Evolutionary conservation across 2,329 filamentous ascomycete species (phyloP).

Genomic region (Pseudocercospora fuligena): DNA sequence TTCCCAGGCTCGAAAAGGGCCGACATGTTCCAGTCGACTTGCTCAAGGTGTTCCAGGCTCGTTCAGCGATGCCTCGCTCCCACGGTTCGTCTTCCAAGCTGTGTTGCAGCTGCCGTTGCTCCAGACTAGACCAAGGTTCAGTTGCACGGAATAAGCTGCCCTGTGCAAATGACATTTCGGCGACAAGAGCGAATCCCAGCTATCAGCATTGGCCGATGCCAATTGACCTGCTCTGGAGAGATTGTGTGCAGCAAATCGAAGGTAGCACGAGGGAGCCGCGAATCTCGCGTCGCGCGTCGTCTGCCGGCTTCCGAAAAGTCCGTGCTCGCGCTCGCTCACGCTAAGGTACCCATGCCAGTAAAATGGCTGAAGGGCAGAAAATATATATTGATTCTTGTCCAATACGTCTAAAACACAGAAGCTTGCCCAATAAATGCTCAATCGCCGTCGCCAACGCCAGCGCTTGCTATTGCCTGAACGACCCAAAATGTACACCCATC

Average conservation of each 20-base stretch:
- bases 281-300: background rate
- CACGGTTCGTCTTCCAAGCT: too few relatives aligned
- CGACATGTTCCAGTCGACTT: background rate
- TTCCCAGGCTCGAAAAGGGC: background rate
- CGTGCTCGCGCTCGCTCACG: background rate
- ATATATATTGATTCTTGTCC: background rate
- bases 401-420: background rate
- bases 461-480: background rate
- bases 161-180: background rate
- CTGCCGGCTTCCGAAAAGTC: background rate
- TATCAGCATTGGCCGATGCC: too few relatives aligned
- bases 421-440: background rate
- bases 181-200: background rate
- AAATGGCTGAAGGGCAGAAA: background rate
- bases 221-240: too few relatives aligned
- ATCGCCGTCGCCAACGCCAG: background rate
- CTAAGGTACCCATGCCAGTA: background rate
- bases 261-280: too few relatives aligned
- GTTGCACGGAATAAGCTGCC: background rate
- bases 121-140: too few relatives aligned
- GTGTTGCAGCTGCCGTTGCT: too few relatives aligned
- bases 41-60: too few relatives aligned
- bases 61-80: too few relatives aligned
- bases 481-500: constrained; percentile 2
- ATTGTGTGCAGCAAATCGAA: too few relatives aligned